phyloP scores from a whole-genome alignment of 495 filamentous ascomycete genomes.

The Tuber magnatum region DNA sequence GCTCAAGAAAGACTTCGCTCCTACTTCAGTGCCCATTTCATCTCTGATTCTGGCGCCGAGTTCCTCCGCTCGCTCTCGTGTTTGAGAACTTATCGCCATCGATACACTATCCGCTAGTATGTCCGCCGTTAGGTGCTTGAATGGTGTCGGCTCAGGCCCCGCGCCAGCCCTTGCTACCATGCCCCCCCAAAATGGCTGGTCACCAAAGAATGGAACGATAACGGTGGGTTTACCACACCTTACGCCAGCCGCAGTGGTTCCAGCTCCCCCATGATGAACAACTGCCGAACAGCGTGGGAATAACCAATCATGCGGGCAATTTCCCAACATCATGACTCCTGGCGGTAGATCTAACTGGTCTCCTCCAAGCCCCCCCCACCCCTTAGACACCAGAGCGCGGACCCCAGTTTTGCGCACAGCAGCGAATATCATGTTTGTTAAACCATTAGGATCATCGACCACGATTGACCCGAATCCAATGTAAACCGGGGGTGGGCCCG shows the following conservation, averaged over 20 bases:
- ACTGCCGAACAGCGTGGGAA: slow-evolving; percentile 58
- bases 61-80: slow-evolving; percentile 50
- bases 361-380: slow-evolving; percentile 58
- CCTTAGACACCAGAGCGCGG: slow-evolving; percentile 58
- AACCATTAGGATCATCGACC: slow-evolving; percentile 57
- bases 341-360: slow-evolving; percentile 41
- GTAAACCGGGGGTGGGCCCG: slow-evolving; percentile 53
- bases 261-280: slow-evolving; percentile 61
- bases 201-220: slow-evolving; percentile 63
- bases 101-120: slow-evolving; percentile 61
- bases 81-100: slow-evolving; percentile 52
- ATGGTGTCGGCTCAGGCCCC: slow-evolving; percentile 58
- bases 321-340: slow-evolving; percentile 53
- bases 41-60: slow-evolving; percentile 48
- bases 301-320: slow-evolving; percentile 65
- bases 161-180: slow-evolving; percentile 63
- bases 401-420: slow-evolving; percentile 53
- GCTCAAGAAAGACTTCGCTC: slow-evolving; percentile 62
- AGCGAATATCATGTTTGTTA: slow-evolving; percentile 59
- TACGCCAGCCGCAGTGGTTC: slow-evolving; percentile 59
- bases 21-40: slow-evolving; percentile 67
- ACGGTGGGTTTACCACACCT: slow-evolving; percentile 60
- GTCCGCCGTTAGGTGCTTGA: slow-evolving; percentile 58
- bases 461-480: slow-evolving; percentile 67
- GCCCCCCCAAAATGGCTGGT: slow-evolving; percentile 78